These are phyloP conservation scores for Cladosporium colombiae DNA, from an alignment of 2,329 filamentous ascomycete genomes.

Conservation along the genomic window DNA sequence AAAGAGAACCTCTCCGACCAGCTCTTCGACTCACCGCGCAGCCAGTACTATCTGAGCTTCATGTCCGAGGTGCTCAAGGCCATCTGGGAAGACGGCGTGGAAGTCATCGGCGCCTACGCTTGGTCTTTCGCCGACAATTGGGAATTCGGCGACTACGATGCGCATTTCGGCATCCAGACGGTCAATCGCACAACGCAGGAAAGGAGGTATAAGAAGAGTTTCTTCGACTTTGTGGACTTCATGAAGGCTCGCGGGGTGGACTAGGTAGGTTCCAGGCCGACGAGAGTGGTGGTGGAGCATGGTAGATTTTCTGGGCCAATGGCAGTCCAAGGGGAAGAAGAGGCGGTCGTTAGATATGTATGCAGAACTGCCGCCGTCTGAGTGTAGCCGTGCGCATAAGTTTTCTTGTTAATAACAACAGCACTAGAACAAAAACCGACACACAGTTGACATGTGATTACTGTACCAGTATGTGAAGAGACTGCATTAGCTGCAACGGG, in stretches of 20 bases:
- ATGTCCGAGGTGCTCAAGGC: conserved; percentile 37
- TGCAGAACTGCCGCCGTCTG: background rate
- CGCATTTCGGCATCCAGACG: conserved; percentile 58
- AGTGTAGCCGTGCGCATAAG: background rate
- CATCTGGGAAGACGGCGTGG: conserved; percentile 36
- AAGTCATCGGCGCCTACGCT: conserved; percentile 37
- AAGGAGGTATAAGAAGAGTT: conserved; percentile 39
- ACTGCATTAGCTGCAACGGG: background rate
- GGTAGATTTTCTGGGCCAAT: background rate
- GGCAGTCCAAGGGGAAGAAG: background rate
- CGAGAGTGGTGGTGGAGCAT: background rate
- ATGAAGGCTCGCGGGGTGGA: conserved; percentile 19
- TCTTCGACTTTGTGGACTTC: conserved; percentile 40
- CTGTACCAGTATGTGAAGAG: background rate
- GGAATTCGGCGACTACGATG: conserved; percentile 52
- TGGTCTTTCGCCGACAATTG: conserved; percentile 40
- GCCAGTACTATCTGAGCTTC: conserved; percentile 56
- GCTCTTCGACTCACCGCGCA: conserved; percentile 56
- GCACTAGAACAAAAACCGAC: background rate
- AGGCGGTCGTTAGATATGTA: background rate
- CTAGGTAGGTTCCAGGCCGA: background rate
- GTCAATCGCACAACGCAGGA: conserved; percentile 41
- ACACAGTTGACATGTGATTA: background rate
- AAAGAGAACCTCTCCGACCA: conserved; percentile 49
- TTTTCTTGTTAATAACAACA: background rate